phyloP scores from a whole-genome alignment of 1,284 basidiomycete genomes.

The Trichosporon coremiiforme region DNA sequence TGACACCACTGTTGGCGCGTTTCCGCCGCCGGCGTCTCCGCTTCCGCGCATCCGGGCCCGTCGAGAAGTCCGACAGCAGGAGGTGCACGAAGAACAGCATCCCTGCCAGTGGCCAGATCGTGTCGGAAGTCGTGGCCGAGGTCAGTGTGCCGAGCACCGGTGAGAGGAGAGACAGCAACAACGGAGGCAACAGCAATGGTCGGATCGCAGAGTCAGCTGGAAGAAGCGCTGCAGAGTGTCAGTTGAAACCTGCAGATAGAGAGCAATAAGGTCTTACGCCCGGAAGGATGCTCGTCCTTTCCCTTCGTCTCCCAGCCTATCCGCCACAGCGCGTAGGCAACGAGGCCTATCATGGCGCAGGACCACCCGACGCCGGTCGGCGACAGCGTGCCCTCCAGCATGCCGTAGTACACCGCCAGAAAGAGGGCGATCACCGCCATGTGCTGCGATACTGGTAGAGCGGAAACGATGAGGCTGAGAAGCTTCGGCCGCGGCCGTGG shows the following conservation, averaged over 20 bases:
- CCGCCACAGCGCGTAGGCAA: slow-evolving; percentile 65
- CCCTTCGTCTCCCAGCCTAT: slow-evolving; percentile 24
- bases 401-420: slow-evolving; percentile 72
- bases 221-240: slow-evolving; percentile 59
- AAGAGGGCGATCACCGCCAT: slow-evolving; percentile 78
- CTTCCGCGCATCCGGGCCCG: slow-evolving; percentile 46
- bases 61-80: slow-evolving; percentile 68
- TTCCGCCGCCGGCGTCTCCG: slow-evolving; percentile 30
- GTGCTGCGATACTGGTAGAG: slow-evolving; percentile 82
- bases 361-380: slow-evolving; percentile 70
- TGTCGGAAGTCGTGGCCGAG: slow-evolving; percentile 91
- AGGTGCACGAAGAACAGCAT: slow-evolving; percentile 67
- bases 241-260: not conserved
- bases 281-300: not conserved
- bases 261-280: slow-evolving; percentile 21
- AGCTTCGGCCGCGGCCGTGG: slow-evolving; percentile 58
- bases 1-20: slow-evolving; percentile 27
- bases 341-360: slow-evolving; percentile 68
- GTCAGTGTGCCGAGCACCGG: slow-evolving; percentile 90
- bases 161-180: slow-evolving; percentile 83
- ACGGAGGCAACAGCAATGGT: slow-evolving; percentile 73
- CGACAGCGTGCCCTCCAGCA: slow-evolving; percentile 67
- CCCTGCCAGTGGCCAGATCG: slow-evolving; percentile 88
- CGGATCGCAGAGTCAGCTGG: slow-evolving; percentile 45
- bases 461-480: slow-evolving; percentile 69